A percentile compares a stretch with the other conserved stretches of the same genome.
Evolutionary conservation across 345 rosid genomes (phyloP).

Genomic region (Theobroma cacao): DNA sequence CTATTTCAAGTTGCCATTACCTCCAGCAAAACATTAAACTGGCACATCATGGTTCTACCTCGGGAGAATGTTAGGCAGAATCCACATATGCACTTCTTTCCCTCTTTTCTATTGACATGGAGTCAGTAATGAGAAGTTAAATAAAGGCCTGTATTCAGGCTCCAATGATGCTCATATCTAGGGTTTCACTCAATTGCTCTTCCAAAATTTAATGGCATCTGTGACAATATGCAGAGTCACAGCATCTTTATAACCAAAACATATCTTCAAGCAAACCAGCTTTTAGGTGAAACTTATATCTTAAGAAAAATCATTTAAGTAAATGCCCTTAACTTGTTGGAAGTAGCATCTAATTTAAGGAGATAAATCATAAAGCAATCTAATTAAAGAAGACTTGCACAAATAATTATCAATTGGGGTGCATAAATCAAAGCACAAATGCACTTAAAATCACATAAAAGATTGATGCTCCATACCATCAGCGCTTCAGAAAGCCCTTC

Average conservation of each 20-base stretch:
- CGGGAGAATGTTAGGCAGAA: background rate
- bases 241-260: background rate
- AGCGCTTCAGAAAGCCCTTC: constrained; percentile 97
- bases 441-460: background rate
- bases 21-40: background rate
- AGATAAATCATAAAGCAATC: background rate
- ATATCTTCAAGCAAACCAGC: background rate
- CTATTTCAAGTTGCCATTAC: background rate
- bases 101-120: background rate
- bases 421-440: constrained; percentile 5
- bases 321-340: background rate
- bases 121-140: background rate
- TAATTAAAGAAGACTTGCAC: background rate
- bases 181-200: background rate
- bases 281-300: background rate
- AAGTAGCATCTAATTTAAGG: background rate
- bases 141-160: background rate
- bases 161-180: background rate
- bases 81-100: background rate
- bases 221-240: background rate
- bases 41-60: background rate
- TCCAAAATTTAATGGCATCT: background rate
- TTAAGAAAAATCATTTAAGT: background rate
- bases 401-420: background rate
- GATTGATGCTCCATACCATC: constrained; percentile 52